These are phyloP conservation scores for Bruguiera gymnorhiza DNA, from an alignment of 345 rosid species.

Conservation along the genomic window DNA sequence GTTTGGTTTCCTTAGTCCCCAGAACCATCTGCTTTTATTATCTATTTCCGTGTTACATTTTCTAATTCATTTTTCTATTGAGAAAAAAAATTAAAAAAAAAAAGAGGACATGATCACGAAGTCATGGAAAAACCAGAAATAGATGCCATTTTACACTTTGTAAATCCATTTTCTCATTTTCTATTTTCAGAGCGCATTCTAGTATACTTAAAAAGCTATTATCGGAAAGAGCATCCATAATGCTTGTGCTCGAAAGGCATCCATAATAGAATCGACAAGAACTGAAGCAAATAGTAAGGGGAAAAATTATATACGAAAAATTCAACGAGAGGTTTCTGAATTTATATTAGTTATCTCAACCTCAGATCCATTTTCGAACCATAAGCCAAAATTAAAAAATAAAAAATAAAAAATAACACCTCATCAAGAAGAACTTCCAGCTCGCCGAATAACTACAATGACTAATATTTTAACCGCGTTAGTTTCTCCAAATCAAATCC, in stretches of 20 bases:
- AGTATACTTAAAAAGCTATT: not conserved
- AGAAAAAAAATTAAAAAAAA: too few species aligned
- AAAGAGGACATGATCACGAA: too few species aligned
- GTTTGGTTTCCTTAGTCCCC: too few species aligned
- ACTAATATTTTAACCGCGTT: conserved; percentile 20
- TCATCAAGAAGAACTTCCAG: not conserved
- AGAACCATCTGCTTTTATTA: too few species aligned
- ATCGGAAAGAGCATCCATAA: not conserved
- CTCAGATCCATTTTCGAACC: conserved; percentile 38
- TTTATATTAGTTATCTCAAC: conserved; percentile 3
- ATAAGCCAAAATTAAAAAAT: conserved; percentile 8
- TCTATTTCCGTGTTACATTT: too few species aligned
- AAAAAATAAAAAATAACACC: not conserved
- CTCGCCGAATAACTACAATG: conserved; percentile 1
- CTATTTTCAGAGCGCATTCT: too few species aligned
- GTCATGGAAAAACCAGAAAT: too few species aligned
- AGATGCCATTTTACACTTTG: too few species aligned
- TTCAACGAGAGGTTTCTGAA: not conserved
- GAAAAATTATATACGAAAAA: not conserved
- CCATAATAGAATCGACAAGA: too few species aligned
- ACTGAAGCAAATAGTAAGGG: not conserved
- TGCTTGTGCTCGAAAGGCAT: not conserved
- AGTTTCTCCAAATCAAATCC: conserved; percentile 14
- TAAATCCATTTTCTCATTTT: too few species aligned
- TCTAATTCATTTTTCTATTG: too few species aligned